Evolutionary conservation across 1,139 yeast species (phyloP).

Genomic region (Nakaseomyces glabratus): DNA sequence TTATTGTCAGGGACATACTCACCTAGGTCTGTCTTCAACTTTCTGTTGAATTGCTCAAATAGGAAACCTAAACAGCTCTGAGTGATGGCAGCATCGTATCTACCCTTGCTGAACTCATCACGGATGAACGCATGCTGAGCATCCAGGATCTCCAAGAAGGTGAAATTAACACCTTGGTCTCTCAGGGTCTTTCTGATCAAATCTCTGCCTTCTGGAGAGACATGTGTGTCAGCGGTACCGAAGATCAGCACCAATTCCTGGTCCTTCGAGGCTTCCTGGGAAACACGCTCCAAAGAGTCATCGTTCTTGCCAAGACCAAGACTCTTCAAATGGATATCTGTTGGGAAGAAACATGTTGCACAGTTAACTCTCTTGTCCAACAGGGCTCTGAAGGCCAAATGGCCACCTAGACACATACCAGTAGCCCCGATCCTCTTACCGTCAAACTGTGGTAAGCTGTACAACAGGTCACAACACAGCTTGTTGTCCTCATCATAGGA

Average conservation of each 20-base stretch:
- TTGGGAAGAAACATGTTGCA: conserved; percentile 69
- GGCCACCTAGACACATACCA: conserved; percentile 86
- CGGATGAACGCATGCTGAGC: conserved; percentile 81
- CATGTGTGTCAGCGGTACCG: conserved; percentile 75
- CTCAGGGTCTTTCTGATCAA: conserved; percentile 57
- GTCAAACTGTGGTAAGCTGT: conserved; percentile 51
- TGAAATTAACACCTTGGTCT: conserved; percentile 50
- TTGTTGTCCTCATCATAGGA: conserved; percentile 72
- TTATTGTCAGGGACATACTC: conserved; percentile 44
- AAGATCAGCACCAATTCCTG: conserved; percentile 58
- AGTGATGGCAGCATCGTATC: conserved; percentile 72
- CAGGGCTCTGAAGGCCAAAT: conserved; percentile 66
- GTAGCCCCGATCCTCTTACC: conserved; percentile 67
- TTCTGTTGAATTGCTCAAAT: conserved; percentile 61
- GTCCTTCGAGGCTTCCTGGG: conserved; percentile 40
- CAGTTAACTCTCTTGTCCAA: conserved; percentile 59
- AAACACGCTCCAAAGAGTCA: conserved; percentile 49
- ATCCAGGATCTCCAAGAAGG: conserved; percentile 66
- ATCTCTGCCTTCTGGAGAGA: conserved; percentile 71
- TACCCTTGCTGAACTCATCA: conserved; percentile 68
- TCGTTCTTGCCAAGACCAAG: conserved; percentile 56
- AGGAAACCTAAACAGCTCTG: conserved; percentile 58
- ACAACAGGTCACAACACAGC: conserved; percentile 55
- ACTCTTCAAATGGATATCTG: conserved; percentile 61
- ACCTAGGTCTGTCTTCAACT: conserved; percentile 59